Conservation (phyloP, 805 yeast species). For the Pichia pseudocactophila region DNA sequence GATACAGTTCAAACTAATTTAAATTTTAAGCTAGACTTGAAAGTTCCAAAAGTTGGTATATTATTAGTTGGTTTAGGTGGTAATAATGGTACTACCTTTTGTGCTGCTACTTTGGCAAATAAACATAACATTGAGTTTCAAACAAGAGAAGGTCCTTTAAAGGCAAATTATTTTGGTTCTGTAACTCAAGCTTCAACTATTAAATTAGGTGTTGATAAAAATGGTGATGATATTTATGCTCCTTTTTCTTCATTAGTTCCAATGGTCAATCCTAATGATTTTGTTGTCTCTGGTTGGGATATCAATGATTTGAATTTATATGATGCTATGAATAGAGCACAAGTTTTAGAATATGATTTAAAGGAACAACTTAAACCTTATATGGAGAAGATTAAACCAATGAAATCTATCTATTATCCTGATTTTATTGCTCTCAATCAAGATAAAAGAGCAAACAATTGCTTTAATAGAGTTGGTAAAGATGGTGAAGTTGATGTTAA, state of each 20-base stretch:
- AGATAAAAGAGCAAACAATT: slow-evolving; percentile 82
- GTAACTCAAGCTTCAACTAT: slow-evolving; percentile 90
- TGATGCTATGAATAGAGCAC: slow-evolving; percentile 74
- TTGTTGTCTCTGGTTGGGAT: slow-evolving; percentile 93
- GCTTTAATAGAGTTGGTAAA: slow-evolving; percentile 47
- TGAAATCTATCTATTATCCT: slow-evolving; percentile 87
- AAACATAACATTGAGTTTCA: slow-evolving; percentile 68
- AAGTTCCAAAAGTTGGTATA: slow-evolving; percentile 78
- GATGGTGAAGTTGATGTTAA: slow-evolving; percentile 41
- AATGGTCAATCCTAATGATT: slow-evolving; percentile 81
- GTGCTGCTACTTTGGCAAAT: slow-evolving; percentile 81
- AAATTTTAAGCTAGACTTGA: slow-evolving; percentile 77
- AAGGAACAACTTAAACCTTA: slow-evolving; percentile 65
- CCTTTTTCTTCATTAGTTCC: slow-evolving; percentile 89
- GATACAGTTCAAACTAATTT: slow-evolving; percentile 66
- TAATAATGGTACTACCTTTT: slow-evolving; percentile 88
- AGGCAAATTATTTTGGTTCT: slow-evolving; percentile 81
- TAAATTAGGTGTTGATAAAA: slow-evolving; percentile 75
- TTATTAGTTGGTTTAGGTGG: slow-evolving; percentile 94
- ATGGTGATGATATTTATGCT: slow-evolving; percentile 81
- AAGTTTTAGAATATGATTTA: slow-evolving; percentile 79
- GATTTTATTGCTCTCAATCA: slow-evolving; percentile 96
- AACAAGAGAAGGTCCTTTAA: slow-evolving; percentile 67
- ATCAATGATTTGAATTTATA: slow-evolving; percentile 63
- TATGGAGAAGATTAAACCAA: slow-evolving; percentile 55